A percentile compares a stretch with the other conserved stretches of the same genome.
These are phyloP conservation scores for Argentina anserina DNA, from an alignment of 306 rosid genomes.

Conservation along the genomic window DNA sequence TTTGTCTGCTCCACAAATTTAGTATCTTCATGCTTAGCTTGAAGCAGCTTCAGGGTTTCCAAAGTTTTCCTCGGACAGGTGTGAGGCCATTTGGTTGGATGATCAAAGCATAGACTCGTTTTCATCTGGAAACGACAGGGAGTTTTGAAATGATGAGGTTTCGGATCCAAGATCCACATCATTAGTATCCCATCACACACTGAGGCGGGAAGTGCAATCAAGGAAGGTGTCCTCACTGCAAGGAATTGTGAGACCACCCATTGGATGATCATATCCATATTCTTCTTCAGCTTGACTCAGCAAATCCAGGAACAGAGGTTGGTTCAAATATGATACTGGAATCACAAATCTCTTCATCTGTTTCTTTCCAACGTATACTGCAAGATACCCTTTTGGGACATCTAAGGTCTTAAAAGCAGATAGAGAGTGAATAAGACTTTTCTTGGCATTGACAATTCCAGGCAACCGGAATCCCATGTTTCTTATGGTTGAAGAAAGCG, in stretches of 20 bases:
- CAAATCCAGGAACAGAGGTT: not conserved
- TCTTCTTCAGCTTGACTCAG: not conserved
- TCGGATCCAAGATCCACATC: not conserved
- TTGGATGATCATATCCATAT: not conserved
- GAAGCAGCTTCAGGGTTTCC: not conserved
- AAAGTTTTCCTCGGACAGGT: not conserved
- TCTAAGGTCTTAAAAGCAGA: not conserved
- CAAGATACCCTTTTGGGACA: not conserved
- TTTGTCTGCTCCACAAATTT: not conserved
- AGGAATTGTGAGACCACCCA: not conserved
- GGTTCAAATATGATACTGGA: not conserved
- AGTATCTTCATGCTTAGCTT: not conserved
- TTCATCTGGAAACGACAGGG: not conserved
- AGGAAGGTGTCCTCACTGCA: not conserved
- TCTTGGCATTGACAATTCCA: not conserved
- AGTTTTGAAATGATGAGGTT: not conserved
- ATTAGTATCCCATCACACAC: not conserved
- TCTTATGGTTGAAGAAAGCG: not conserved
- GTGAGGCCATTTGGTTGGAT: not conserved
- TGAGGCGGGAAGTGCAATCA: not conserved
- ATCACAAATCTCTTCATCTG: not conserved
- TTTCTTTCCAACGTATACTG: not conserved
- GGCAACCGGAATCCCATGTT: not conserved
- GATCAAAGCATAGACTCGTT: not conserved
- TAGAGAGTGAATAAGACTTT: not conserved